Conservation (phyloP, 2,329 filamentous ascomycete species). For the Aspergillus unguis region DNA sequence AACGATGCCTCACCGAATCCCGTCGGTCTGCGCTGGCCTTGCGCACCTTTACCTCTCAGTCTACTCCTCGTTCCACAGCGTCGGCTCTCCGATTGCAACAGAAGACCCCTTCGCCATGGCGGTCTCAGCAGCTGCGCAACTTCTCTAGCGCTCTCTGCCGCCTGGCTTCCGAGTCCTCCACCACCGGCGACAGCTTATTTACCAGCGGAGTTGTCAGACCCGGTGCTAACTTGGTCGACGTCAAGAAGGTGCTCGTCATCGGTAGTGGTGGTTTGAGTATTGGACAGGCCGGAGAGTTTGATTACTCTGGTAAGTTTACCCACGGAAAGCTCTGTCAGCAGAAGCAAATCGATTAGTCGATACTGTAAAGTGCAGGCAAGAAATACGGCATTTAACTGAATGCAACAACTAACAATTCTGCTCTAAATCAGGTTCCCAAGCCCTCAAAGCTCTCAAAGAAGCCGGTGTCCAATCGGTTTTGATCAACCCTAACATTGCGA, state of each 20-base stretch:
- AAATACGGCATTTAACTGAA: neutral
- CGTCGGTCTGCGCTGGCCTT: constrained; percentile 34
- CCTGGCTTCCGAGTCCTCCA: constrained; percentile 54
- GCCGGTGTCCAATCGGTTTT: constrained; percentile 86
- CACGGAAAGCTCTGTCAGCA: too few relatives aligned
- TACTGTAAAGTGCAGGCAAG: neutral
- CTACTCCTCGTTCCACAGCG: constrained; percentile 29
- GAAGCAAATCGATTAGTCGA: too few relatives aligned
- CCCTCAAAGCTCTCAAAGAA: constrained; percentile 94
- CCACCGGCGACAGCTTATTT: constrained; percentile 81
- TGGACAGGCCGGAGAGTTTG: constrained; percentile 96
- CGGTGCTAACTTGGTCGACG: constrained; percentile 72
- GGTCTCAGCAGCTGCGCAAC: constrained; percentile 42
- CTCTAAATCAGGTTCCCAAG: constrained; percentile 71
- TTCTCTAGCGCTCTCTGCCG: constrained; percentile 42
- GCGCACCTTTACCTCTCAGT: constrained; percentile 39
- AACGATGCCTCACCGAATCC: constrained; percentile 40
- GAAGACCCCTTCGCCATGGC: constrained; percentile 35
- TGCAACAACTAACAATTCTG: constrained; percentile 17
- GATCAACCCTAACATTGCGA: constrained; percentile 97
- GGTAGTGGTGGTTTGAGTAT: constrained; percentile 93
- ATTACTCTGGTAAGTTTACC: constrained; percentile 80
- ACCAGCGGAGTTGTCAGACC: constrained; percentile 82
- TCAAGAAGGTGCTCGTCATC: constrained; percentile 97
- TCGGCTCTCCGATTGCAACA: constrained; percentile 36